Conservation (phyloP, 768 basidiomycete species). For the Chalciporus piperatus region DNA sequence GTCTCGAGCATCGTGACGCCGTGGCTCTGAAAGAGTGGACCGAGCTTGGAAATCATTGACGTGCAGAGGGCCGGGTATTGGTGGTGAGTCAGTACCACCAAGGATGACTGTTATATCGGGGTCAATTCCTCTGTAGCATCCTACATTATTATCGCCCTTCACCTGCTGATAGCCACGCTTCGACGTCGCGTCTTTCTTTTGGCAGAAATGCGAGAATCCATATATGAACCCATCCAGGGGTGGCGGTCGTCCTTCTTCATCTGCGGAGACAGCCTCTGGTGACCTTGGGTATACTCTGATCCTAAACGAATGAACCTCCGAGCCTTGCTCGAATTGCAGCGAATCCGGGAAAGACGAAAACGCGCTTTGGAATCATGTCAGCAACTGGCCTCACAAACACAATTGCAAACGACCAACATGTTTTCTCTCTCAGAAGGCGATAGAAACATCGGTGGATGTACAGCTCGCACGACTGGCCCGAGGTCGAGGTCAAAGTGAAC, state of each 20-base stretch:
- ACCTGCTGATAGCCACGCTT: constrained; percentile 85
- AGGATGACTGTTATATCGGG: constrained; percentile 29
- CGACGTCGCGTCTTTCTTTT: constrained; percentile 57
- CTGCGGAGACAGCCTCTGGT: constrained; percentile 12
- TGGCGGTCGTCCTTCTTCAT: constrained; percentile 33
- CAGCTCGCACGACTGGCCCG: constrained; percentile 72
- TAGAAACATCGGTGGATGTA: constrained; percentile 67
- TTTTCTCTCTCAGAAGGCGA: constrained; percentile 73
- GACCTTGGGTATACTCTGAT: constrained; percentile 52
- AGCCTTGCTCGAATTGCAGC: constrained; percentile 78
- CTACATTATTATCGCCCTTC: neutral
- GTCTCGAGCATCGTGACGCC: constrained; percentile 81
- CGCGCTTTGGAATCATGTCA: constrained; percentile 48
- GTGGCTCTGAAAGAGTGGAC: constrained; percentile 69
- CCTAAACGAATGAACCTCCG: constrained; percentile 83
- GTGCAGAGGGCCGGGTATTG: constrained; percentile 84
- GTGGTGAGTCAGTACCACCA: constrained; percentile 79
- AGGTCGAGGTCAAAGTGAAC: constrained; percentile 89
- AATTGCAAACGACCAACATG: constrained; percentile 46
- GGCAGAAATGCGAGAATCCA: constrained; percentile 76
- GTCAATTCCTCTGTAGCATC: neutral
- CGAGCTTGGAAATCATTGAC: constrained; percentile 61
- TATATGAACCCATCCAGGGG: constrained; percentile 68
- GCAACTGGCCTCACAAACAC: neutral
- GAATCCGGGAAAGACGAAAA: constrained; percentile 95